Conservation (phyloP, 2,329 filamentous ascomycete genomes). For the Coniochaeta ligniaria region DNA sequence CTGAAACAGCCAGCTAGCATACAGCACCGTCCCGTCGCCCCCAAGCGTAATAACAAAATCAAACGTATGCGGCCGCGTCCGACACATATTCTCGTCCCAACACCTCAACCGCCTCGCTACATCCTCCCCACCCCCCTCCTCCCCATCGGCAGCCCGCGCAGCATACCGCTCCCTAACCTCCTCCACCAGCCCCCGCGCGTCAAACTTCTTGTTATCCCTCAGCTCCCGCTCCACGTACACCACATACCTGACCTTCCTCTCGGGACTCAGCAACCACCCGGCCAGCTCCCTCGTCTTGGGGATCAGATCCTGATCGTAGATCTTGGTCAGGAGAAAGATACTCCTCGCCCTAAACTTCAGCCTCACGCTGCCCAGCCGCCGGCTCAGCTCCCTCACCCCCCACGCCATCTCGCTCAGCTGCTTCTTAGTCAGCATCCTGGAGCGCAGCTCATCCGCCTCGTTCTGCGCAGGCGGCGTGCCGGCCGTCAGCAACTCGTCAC, state of each 20-base stretch:
- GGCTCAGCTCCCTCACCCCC: slow-evolving; percentile 84
- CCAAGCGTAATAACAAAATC: slow-evolving; percentile 91
- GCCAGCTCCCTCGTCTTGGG: slow-evolving; percentile 69
- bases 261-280: slow-evolving; percentile 70
- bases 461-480: neutral
- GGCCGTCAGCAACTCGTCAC: slow-evolving; percentile 10
- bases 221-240: slow-evolving; percentile 81
- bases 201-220: slow-evolving; percentile 63
- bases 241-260: slow-evolving; percentile 60
- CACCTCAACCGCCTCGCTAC: slow-evolving; percentile 57
- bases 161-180: slow-evolving; percentile 44
- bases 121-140: slow-evolving; percentile 27
- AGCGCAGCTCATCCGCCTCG: slow-evolving; percentile 32
- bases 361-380: slow-evolving; percentile 75
- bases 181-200: slow-evolving; percentile 59
- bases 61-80: slow-evolving; percentile 73
- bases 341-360: slow-evolving; percentile 74
- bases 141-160: slow-evolving; percentile 13
- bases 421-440: slow-evolving; percentile 84
- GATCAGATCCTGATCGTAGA: slow-evolving; percentile 77
- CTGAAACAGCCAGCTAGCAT: slow-evolving; percentile 95
- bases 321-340: slow-evolving; percentile 86
- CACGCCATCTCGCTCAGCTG: slow-evolving; percentile 96
- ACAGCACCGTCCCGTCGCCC: slow-evolving; percentile 94
- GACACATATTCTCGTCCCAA: slow-evolving; percentile 78